phyloP scores from a whole-genome alignment of 2,329 filamentous ascomycete species.

The Exophiala phaeomuriformis region DNA sequence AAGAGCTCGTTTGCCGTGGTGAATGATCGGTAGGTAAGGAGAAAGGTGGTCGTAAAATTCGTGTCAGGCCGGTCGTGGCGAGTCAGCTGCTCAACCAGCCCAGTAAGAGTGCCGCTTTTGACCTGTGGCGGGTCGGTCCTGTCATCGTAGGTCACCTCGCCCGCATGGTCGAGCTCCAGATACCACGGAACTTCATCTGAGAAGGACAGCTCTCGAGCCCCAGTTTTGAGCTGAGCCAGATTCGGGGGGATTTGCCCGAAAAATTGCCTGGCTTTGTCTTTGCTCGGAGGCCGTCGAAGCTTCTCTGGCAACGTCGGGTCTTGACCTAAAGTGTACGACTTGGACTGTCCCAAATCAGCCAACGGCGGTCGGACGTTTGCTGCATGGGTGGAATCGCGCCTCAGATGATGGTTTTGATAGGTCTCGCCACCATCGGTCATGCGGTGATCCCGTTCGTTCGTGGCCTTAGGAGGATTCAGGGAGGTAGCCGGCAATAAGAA shows the following conservation, averaged over 20 bases:
- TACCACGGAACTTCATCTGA: conserved; percentile 76
- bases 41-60: conserved; percentile 94
- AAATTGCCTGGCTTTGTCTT: conserved; percentile 43
- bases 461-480: conserved; percentile 46
- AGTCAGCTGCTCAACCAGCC: conserved; percentile 88
- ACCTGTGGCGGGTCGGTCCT: conserved; percentile 70
- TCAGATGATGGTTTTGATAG: conserved; percentile 54
- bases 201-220: conserved; percentile 33
- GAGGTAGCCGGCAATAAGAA: conserved; percentile 74
- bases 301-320: conserved; percentile 30
- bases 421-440: conserved; percentile 30
- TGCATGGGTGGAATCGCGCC: conserved; percentile 26
- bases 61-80: conserved; percentile 92
- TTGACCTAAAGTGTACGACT: conserved; percentile 36
- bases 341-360: conserved; percentile 39
- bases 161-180: conserved; percentile 76
- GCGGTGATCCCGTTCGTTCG: conserved; percentile 44
- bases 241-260: conserved; percentile 42
- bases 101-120: conserved; percentile 81
- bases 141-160: conserved; percentile 80
- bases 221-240: conserved; percentile 22
- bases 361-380: conserved; percentile 16
- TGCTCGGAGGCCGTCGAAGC: conserved; percentile 35
- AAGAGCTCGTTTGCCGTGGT: conserved; percentile 86
- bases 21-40: conserved; percentile 93